Percentiles rank a stretch among this genome's conserved stretches.
These are phyloP conservation scores for Starmerella apis DNA, from an alignment of 805 yeast genomes.

Conservation along the genomic window DNA sequence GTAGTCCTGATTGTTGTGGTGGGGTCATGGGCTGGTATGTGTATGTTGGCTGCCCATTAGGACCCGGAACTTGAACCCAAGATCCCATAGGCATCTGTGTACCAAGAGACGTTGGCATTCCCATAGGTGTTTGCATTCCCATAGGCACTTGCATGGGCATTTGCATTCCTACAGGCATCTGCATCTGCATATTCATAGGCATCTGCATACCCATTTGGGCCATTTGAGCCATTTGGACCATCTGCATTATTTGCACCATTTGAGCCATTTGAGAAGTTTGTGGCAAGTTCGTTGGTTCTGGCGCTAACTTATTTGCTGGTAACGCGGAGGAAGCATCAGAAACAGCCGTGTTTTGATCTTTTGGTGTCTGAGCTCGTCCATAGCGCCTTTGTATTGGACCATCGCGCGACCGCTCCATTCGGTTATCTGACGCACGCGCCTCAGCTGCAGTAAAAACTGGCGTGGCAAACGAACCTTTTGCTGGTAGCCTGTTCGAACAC, in stretches of 20 bases:
- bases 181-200: not conserved
- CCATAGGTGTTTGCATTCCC: too few relatives aligned
- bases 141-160: too few relatives aligned
- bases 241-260: not conserved
- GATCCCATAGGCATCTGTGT: too few relatives aligned
- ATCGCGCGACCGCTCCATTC: too few relatives aligned
- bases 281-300: too few relatives aligned
- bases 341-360: not conserved
- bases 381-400: too few relatives aligned
- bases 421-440: too few relatives aligned
- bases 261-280: conserved; percentile 1
- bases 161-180: not conserved
- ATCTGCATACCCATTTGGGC: not conserved
- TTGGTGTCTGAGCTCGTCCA: not conserved
- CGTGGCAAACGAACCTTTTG: not conserved
- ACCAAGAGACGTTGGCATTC: too few relatives aligned
- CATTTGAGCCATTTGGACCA: conserved; percentile 3
- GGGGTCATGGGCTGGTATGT: not conserved
- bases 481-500: not conserved
- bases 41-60: not conserved
- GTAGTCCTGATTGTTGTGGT: not conserved
- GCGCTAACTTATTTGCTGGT: too few relatives aligned
- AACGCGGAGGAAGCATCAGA: not conserved
- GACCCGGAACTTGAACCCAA: not conserved
- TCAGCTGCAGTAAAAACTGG: not conserved